Percentiles rank a stretch among this genome's conserved stretches.
These are phyloP conservation scores for Lactarius trivialis DNA, from an alignment of 768 basidiomycete genomes.

Conservation along the genomic window DNA sequence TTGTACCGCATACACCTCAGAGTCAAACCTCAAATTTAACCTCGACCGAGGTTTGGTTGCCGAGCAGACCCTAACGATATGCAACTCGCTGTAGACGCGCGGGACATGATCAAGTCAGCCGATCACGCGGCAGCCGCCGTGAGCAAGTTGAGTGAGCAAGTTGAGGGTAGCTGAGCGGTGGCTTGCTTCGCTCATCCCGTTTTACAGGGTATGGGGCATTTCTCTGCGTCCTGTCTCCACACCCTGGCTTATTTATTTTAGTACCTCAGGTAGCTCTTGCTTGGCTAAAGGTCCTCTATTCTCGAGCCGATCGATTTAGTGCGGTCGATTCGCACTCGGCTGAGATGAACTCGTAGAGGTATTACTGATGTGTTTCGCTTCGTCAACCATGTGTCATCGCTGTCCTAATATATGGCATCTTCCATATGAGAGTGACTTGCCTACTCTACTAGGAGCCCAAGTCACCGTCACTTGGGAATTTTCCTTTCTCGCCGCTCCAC, in stretches of 20 bases:
- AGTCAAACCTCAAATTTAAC: too few relatives aligned
- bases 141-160: constrained; percentile 2
- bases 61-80: too few relatives aligned
- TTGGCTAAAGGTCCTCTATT: constrained; percentile 16
- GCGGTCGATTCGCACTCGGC: not conserved
- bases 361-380: too few relatives aligned
- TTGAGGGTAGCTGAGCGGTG: constrained; percentile 2
- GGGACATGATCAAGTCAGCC: constrained; percentile 20
- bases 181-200: constrained; percentile 11
- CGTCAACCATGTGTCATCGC: too few relatives aligned
- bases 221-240: not conserved
- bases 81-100: too few relatives aligned
- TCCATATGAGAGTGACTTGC: too few relatives aligned
- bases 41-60: too few relatives aligned
- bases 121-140: constrained; percentile 9
- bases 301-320: not conserved
- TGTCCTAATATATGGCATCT: not conserved
- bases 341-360: too few relatives aligned
- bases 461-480: too few relatives aligned
- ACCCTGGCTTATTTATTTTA: not conserved
- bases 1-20: too few relatives aligned
- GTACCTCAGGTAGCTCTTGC: constrained; percentile 12
- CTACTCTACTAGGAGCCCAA: too few relatives aligned
- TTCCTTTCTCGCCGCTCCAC: too few relatives aligned
- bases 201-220: constrained; percentile 17